Conservation (phyloP, 2,329 filamentous ascomycete genomes). For the Epichloe sylvatica region DNA sequence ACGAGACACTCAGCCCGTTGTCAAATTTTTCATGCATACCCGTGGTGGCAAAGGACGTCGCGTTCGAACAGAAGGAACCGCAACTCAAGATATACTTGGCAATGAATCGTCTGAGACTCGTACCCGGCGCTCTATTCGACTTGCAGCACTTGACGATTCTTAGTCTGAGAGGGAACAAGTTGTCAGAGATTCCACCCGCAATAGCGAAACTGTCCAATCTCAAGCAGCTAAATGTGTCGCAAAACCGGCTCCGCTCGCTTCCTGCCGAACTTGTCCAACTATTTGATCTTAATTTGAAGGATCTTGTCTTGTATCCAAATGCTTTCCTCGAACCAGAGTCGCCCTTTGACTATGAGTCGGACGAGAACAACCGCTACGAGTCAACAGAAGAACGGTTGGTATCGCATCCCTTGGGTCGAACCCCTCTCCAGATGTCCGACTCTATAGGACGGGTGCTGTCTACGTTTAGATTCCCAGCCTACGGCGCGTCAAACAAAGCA, state of each 20-base stretch:
- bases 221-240: conserved; percentile 48
- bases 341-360: not conserved
- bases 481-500: conserved; percentile 10
- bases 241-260: conserved; percentile 46
- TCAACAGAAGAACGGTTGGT: conserved; percentile 10
- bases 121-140: conserved; percentile 49
- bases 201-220: conserved; percentile 46
- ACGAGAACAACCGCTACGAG: not conserved
- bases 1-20: conserved; percentile 43
- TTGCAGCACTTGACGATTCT: conserved; percentile 49
- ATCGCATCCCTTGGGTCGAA: conserved; percentile 16
- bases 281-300: conserved; percentile 33
- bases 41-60: conserved; percentile 38
- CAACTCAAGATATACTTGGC: conserved; percentile 47
- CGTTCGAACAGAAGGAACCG: conserved; percentile 45
- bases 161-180: conserved; percentile 49
- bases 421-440: conserved; percentile 19
- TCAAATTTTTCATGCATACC: conserved; percentile 40
- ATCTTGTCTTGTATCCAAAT: conserved; percentile 48
- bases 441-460: conserved; percentile 17
- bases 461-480: conserved; percentile 15
- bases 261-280: conserved; percentile 50
- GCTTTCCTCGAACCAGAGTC: conserved; percentile 36
- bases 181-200: conserved; percentile 45
- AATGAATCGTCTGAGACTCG: conserved; percentile 39